Evolutionary conservation across 352 stramenopile species (phyloP).

Genomic region (Pythium brassicae): DNA sequence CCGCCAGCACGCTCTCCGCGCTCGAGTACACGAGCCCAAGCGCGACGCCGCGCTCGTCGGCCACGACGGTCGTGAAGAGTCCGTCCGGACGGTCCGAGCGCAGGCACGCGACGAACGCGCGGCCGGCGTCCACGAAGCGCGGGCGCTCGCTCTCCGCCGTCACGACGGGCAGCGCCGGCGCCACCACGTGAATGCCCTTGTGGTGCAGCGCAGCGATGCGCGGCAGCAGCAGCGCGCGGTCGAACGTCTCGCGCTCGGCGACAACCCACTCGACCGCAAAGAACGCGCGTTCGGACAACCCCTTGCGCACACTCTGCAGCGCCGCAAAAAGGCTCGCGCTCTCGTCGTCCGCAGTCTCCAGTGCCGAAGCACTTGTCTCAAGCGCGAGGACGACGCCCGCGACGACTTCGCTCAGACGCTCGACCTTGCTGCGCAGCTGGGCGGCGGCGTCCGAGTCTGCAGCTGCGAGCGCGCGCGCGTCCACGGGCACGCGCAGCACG

Average conservation of each 20-base stretch:
- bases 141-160: constrained; percentile 16
- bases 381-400: constrained; percentile 50
- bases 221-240: constrained; percentile 22
- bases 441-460: neutral
- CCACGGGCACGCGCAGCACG: constrained; percentile 51
- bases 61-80: constrained; percentile 94
- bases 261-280: constrained; percentile 47
- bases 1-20: constrained; percentile 87
- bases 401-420: constrained; percentile 25
- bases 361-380: constrained; percentile 10
- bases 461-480: constrained; percentile 19
- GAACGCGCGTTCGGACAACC: constrained; percentile 41
- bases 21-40: constrained; percentile 95
- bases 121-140: constrained; percentile 29
- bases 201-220: constrained; percentile 57
- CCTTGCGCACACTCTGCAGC: constrained; percentile 33
- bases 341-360: constrained; percentile 19
- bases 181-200: constrained; percentile 58
- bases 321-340: constrained; percentile 17
- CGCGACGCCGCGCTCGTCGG: constrained; percentile 83
- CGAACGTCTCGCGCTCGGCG: constrained; percentile 16
- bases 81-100: constrained; percentile 88
- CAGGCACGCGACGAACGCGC: constrained; percentile 73
- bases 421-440: constrained; percentile 30
- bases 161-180: constrained; percentile 19